These are phyloP conservation scores for Quercus berberidifolia DNA, from an alignment of 306 rosid genomes.

Conservation along the genomic window DNA sequence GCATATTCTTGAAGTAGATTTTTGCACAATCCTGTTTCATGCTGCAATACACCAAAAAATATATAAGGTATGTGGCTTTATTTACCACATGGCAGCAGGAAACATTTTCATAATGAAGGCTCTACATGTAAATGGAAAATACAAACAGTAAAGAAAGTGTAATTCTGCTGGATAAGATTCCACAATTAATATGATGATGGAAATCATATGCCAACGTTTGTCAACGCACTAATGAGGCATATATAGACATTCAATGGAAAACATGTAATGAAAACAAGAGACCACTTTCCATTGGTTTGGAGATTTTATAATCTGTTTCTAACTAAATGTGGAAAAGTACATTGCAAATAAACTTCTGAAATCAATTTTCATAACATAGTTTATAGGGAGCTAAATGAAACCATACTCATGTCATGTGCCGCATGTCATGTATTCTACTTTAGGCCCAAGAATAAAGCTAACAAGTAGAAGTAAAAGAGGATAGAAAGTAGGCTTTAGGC, in stretches of 20 bases:
- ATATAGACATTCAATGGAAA: neutral
- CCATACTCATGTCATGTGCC: neutral
- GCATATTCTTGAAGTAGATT: slow-evolving; percentile 98
- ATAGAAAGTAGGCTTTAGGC: neutral
- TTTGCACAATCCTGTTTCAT: slow-evolving; percentile 96
- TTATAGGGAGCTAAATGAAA: neutral
- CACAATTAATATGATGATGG: neutral
- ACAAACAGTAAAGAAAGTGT: slow-evolving; percentile 13
- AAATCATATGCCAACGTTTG: neutral
- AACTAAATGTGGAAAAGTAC: neutral
- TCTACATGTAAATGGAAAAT: slow-evolving; percentile 8
- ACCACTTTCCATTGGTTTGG: neutral
- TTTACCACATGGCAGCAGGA: slow-evolving; percentile 5
- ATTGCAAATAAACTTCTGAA: neutral
- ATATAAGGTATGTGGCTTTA: slow-evolving; percentile 6
- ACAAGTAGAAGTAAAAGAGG: neutral
- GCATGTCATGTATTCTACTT: neutral
- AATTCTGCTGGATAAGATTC: neutral
- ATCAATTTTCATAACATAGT: neutral
- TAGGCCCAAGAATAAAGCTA: neutral
- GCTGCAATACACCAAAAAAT: slow-evolving; percentile 46
- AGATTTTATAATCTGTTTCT: neutral
- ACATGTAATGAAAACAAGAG: neutral
- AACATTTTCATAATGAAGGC: neutral
- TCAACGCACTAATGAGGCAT: neutral